Conservation (phyloP, 345 rosid species). For the Isatis tinctoria region DNA sequence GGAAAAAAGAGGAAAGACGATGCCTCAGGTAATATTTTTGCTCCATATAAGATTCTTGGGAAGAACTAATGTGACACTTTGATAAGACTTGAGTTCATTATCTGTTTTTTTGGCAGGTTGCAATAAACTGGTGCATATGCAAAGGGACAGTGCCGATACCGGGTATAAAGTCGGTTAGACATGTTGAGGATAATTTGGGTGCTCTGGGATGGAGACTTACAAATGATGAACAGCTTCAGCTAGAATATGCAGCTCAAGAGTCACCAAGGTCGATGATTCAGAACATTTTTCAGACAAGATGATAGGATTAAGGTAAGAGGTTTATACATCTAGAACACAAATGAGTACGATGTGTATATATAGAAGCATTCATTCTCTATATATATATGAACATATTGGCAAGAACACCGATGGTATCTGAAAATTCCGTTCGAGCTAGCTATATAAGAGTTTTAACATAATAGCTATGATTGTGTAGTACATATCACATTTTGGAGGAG, state of each 20-base stretch:
- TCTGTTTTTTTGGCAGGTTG: constrained; percentile 41
- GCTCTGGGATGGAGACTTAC: constrained; percentile 78
- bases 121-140: constrained; percentile 92
- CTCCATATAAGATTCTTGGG: background rate
- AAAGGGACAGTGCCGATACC: constrained; percentile 89
- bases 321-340: background rate
- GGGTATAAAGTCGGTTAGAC: constrained; percentile 68
- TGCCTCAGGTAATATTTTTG: constrained; percentile 48
- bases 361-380: background rate
- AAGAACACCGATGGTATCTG: background rate
- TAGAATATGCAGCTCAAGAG: constrained; percentile 60
- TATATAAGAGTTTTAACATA: no score
- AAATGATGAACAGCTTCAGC: constrained; percentile 60
- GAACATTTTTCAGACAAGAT: constrained; percentile 82
- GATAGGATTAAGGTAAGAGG: background rate
- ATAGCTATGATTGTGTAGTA: no score
- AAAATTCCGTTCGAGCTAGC: no score
- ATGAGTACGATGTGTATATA: background rate
- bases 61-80: background rate
- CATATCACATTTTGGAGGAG: no score
- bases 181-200: constrained; percentile 81
- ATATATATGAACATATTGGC: background rate
- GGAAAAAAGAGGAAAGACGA: constrained; percentile 52
- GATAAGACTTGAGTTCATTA: background rate
- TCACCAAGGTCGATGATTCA: constrained; percentile 81